These are phyloP conservation scores for Taphrina flavorubra DNA, from an alignment of 1,139 yeast genomes.

Conservation along the genomic window DNA sequence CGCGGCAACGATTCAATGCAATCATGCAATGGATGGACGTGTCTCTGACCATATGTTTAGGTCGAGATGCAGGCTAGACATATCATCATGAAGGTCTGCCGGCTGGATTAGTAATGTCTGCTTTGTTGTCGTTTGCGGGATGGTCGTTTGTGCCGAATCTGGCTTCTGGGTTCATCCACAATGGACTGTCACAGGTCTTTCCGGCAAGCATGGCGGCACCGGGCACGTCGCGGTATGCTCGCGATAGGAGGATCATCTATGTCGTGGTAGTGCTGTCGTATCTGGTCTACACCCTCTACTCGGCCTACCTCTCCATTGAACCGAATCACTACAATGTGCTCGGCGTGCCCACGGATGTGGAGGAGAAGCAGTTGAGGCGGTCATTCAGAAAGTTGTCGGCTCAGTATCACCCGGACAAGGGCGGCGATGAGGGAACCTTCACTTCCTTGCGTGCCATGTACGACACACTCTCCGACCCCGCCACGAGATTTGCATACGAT, in stretches of 20 bases:
- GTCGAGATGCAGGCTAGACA: background rate
- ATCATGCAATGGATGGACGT: no score
- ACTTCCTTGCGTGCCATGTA: slow-evolving; percentile 49
- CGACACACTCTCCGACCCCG: slow-evolving; percentile 49
- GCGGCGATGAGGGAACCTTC: slow-evolving; percentile 47
- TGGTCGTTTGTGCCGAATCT: slow-evolving; percentile 43
- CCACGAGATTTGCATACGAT: slow-evolving; percentile 51
- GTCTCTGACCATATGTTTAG: no score
- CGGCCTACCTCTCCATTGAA: slow-evolving; percentile 9
- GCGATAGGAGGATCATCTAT: slow-evolving; percentile 33
- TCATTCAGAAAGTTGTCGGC: slow-evolving; percentile 49
- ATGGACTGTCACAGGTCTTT: slow-evolving; percentile 14
- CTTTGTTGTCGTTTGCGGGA: slow-evolving; percentile 26
- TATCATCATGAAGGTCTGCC: no score
- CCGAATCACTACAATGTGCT: slow-evolving; percentile 45
- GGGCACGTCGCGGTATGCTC: slow-evolving; percentile 23
- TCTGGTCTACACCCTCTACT: slow-evolving; percentile 29
- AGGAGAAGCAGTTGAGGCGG: slow-evolving; percentile 45
- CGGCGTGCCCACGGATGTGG: slow-evolving; percentile 43
- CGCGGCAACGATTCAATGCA: no score
- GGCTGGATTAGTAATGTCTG: background rate
- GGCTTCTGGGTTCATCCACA: slow-evolving; percentile 37
- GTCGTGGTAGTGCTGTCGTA: slow-evolving; percentile 32
- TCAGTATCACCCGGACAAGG: slow-evolving; percentile 53
- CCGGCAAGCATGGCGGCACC: slow-evolving; percentile 12